Base-by-base conservation (phyloP, 768 basidiomycete species). In the Auriculariales sp. region DNA sequence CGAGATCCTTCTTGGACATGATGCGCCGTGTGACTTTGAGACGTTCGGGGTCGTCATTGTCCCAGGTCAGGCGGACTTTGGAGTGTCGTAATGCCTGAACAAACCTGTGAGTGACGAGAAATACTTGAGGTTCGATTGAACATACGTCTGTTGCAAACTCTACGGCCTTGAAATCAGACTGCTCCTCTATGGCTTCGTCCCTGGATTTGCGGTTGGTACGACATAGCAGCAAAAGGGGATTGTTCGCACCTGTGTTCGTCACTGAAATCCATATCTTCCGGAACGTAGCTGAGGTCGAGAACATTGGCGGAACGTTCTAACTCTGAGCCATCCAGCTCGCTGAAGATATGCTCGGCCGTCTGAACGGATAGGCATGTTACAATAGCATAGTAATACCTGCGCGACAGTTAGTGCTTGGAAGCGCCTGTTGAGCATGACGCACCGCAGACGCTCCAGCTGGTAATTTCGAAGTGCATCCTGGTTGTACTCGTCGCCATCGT, bases 1-100 rank as follows among this genome's bases (percentile, higher is more conserved):
- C 92, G 25, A 98, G 82, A 61, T 97, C 90, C 59, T 90, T 81
- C 48, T 75, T 74, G 0, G 86, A 78, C 34, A 95, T 68, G 1
- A 71, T 69, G 19, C 91, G 82, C 42, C 91, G 79, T 1, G 92
- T 89, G 46, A 92, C 57, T 36, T 78, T 79, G 50, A 72, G 74
- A 33, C 94, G 82, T 58, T 92, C 85, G 0, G 87, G 82, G 56
- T 98, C 93, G 63, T 98, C 95, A 49, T 92, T 88, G 56, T 99
- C 95, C 95, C 95, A 99, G 3, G 93, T 95, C 28, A 98, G 74
- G 59, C 89, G 95, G 52, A 98, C 94, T 70, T 91, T 95, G 12
- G 95, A 99, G 62, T 98, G 93, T 4, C 94, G 84, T 4, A 99
- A 77, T 9, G 94, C 94, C 92, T 97, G 55, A n/a, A n/a, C 6